Base-by-base conservation (phyloP, 2,329 filamentous ascomycete genomes). In the Fusarium anthophilum region DNA sequence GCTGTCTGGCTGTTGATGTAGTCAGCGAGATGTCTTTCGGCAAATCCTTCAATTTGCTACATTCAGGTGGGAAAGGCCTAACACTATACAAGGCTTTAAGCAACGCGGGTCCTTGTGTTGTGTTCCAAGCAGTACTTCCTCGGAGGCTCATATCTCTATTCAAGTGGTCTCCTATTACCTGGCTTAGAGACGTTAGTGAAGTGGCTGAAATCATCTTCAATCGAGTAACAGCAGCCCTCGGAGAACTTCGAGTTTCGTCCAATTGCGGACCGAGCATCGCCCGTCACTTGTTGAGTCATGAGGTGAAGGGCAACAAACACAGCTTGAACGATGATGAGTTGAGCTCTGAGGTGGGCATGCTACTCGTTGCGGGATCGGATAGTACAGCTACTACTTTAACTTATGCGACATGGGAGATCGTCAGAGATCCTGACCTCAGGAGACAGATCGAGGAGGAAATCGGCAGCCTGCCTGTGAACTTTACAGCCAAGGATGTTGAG, bases 11-110 rank as follows among this genome's bases (percentile, higher is more conserved):
- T 5, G 63, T 69, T 1, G 66, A 69, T 6, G 55, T 69, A 0
- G 67, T 69, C 8, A 69, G 66, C 6, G 64, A 63, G 6, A 69
- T 69, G 47, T 43, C 64, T 1, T 38, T 69, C 12, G 64, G 64
- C 1, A 69, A 69, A 14, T 24, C 66, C 1, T 69, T 69, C 24
- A 38, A 39, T 8, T 12, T 69, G 1, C 10, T 69, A 1, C 13
- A 28, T 7, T 38, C 66, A 0, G 55, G 54, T 1, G 56, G 55
- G 3, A 38, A 69, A 9, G 37, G 53, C 2, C 14, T 48, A 0
- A 55, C 48, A 0, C 22, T 69, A 3, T 69, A 54, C 15, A 69
- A 54, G 5, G 66, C 66, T 6, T 26, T 69, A 17, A 26, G 35
- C 0, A 50, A 69, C 1, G 55, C 64, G 12, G 64, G 55, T 0